Base-by-base conservation (phyloP, 371 early-diverging fungal genomes). In the Capillidium rhysosporum region DNA sequence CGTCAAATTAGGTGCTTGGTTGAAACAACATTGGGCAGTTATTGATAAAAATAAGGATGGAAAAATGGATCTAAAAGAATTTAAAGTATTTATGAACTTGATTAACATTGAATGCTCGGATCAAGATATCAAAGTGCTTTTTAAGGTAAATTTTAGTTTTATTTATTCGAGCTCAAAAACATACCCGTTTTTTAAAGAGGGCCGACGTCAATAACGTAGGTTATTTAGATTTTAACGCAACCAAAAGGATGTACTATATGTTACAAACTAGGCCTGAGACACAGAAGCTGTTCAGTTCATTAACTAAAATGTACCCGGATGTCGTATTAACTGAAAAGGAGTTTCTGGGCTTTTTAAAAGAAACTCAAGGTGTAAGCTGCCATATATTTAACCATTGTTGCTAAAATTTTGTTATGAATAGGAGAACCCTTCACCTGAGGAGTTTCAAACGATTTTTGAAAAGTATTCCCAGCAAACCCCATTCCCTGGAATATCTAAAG, bases 11-110 rank as follows among this genome's bases (percentile, higher is more conserved):
- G 41, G 34, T n/a, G 10, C 41, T 52, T 52, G 52, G 52, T 24
- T 52, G 12, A 18, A 25, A 26, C 21, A 52, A 2, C 9, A 26
- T 29, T 52, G 52, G 52, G 16, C 52, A 2, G 40, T 40, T 9
- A n/a, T 39, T 5, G 52, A 52, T 40, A 52, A 39, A 41, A 41
- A 52, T 23, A 39, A 40, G 26, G 52, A 52, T 23, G 52, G 52
- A 26, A 39, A 25, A 4, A 16, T 52, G 16, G 52, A 28, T n/a
- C 16, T 52, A 21, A 52, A 52, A 25, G 52, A 52, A 26, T 40
- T 52, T 23, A 52, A 52, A n/a, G 12, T 16, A 1, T 52, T 52
- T 38, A n/a, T 52, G 7, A 41, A 40, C 23, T 38, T 52, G 40
- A 52, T 52, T 9, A 51, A 51, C 23, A 31, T 31, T 39, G 51